Evolutionary conservation across 78 protist genomes (phyloP).

Genomic region (Dictyostelium discoideum): dicty_2.7 NC_007089.4:4600001-4600500

Average conservation of each 20-base stretch:
- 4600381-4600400: background rate
- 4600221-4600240: slow-evolving; percentile 35
- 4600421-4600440: background rate
- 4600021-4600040: slow-evolving; percentile 8
- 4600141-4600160: slow-evolving; percentile 35
- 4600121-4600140: slow-evolving; percentile 62
- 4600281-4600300: background rate
- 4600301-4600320: background rate
- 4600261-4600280: background rate
- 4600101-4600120: slow-evolving; percentile 75
- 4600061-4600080: slow-evolving; percentile 44
- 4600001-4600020: slow-evolving; percentile 25
- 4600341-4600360: slow-evolving; percentile 41
- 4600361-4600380: slow-evolving; percentile 52
- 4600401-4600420: background rate
- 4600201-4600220: slow-evolving; percentile 3
- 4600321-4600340: slow-evolving; percentile 39
- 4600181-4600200: background rate
- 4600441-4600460: slow-evolving; percentile 36
- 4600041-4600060: background rate
- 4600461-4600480: slow-evolving; percentile 21
- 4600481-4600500: slow-evolving; percentile 57
- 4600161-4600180: slow-evolving; percentile 36
- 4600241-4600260: background rate
- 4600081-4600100: slow-evolving; percentile 23